phyloP scores from a whole-genome alignment of 805 yeast genomes.

The Myxozyma nipponensis region DNA sequence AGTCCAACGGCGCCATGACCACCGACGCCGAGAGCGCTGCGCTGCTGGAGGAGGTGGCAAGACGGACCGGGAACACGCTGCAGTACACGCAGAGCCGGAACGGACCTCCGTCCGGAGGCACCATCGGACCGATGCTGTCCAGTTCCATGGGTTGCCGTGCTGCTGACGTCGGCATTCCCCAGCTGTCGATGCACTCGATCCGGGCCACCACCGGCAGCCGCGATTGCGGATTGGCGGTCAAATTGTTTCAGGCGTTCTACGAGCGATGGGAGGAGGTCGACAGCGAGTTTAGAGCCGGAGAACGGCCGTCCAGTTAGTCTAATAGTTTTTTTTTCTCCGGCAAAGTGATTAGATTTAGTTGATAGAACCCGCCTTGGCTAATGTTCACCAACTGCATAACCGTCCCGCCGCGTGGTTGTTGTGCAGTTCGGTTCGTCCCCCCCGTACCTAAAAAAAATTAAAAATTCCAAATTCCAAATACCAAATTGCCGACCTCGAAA shows the following conservation, averaged over 20 bases:
- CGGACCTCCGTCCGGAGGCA: constrained; percentile 79
- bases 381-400: too few relatives aligned
- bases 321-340: too few relatives aligned
- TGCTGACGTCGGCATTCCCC: constrained; percentile 78
- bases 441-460: too few relatives aligned
- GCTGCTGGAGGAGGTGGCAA: constrained; percentile 63
- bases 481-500: too few relatives aligned
- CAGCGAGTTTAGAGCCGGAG: not conserved
- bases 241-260: constrained; percentile 68
- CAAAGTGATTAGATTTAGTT: too few relatives aligned
- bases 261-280: constrained; percentile 58
- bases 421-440: too few relatives aligned
- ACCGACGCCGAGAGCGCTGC: constrained; percentile 72
- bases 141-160: constrained; percentile 39
- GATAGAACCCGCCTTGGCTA: too few relatives aligned
- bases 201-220: constrained; percentile 75
- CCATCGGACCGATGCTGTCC: constrained; percentile 63
- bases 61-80: constrained; percentile 48
- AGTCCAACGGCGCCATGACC: constrained; percentile 76
- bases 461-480: too few relatives aligned
- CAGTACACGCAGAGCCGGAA: constrained; percentile 84
- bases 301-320: not conserved
- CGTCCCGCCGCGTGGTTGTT: too few relatives aligned
- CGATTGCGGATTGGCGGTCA: constrained; percentile 70
- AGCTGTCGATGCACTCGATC: constrained; percentile 81